Evolutionary conservation across 139 green algal species (phyloP).

Genomic region (Marvania coccoides): DNA sequence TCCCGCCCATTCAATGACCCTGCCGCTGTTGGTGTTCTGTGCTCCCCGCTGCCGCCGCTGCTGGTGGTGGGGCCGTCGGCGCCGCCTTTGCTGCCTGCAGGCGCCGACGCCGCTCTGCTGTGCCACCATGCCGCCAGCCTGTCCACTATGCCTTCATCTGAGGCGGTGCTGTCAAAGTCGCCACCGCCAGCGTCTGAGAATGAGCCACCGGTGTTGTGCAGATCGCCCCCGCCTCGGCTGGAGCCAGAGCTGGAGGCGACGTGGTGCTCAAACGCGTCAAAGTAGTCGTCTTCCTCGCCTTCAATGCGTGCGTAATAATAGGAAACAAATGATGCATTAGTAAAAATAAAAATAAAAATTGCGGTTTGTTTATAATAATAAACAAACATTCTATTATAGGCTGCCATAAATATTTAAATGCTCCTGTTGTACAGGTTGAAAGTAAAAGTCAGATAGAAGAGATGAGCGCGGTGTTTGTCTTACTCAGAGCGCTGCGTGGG

Average conservation of each 20-base stretch:
- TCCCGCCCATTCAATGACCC: no score
- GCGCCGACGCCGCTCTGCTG: no score
- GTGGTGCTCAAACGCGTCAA: neutral
- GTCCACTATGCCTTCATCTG: neutral
- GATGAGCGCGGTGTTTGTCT: no score
- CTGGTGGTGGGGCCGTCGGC: no score
- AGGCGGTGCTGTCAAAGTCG: neutral
- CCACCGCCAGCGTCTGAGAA: neutral
- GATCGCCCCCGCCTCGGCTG: neutral
- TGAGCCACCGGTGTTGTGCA: neutral
- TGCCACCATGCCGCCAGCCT: neutral
- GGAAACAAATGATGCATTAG: neutral
- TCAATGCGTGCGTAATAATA: neutral
- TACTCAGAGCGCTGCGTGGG: neutral
- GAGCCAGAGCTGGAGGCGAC: neutral
- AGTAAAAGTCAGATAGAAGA: no score
- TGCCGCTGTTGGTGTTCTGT: no score
- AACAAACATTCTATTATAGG: no score
- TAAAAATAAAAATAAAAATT: neutral
- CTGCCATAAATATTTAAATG: no score
- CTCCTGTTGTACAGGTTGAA: neutral
- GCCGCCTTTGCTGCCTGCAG: no score
- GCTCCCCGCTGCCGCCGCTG: no score
- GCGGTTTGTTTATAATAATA: neutral
- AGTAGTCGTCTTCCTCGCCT: neutral